Evolutionary conservation across 306 rosid genomes (phyloP).

Genomic region (Quercus glauca): DNA sequence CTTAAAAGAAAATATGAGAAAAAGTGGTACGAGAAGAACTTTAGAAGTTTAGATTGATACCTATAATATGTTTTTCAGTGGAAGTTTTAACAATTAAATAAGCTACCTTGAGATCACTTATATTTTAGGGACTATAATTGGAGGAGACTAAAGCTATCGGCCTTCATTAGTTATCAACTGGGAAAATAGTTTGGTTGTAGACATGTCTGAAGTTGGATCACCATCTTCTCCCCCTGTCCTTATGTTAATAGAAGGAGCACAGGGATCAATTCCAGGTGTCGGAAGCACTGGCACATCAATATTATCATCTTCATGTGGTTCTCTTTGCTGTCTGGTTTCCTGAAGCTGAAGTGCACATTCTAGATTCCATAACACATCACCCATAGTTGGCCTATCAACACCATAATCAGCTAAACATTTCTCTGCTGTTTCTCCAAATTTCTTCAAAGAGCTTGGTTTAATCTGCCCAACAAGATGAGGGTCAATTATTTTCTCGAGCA

Average conservation of each 20-base stretch:
- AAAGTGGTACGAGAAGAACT: background rate
- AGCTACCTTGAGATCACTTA: conserved; percentile 9
- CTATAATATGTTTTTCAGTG: conserved; percentile 19
- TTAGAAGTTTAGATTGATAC: conserved; percentile 13
- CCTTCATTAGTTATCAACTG: conserved; percentile 88
- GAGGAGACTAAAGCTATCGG: conserved; percentile 53
- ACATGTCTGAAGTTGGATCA: conserved; percentile 43
- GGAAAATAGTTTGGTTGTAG: conserved; percentile 77
- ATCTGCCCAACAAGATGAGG: conserved; percentile 62
- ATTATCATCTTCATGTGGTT: conserved; percentile 19
- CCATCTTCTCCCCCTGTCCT: conserved; percentile 38
- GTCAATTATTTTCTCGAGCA: conserved; percentile 71
- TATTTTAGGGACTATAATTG: conserved; percentile 15
- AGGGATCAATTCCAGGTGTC: conserved; percentile 25
- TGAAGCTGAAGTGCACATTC: conserved; percentile 94
- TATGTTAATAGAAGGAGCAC: conserved; percentile 29
- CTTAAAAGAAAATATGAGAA: conserved; percentile 12
- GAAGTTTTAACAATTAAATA: background rate
- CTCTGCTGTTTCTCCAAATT: conserved; percentile 92
- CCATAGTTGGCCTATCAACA: conserved; percentile 96
- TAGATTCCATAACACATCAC: conserved; percentile 94
- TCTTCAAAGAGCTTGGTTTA: conserved; percentile 66
- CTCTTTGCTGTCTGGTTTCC: conserved; percentile 46
- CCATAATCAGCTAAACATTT: conserved; percentile 95
- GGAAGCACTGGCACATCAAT: conserved; percentile 14